Base-by-base conservation (phyloP, 1,139 yeast genomes). In the Protomyces arabidopsidicola region DNA sequence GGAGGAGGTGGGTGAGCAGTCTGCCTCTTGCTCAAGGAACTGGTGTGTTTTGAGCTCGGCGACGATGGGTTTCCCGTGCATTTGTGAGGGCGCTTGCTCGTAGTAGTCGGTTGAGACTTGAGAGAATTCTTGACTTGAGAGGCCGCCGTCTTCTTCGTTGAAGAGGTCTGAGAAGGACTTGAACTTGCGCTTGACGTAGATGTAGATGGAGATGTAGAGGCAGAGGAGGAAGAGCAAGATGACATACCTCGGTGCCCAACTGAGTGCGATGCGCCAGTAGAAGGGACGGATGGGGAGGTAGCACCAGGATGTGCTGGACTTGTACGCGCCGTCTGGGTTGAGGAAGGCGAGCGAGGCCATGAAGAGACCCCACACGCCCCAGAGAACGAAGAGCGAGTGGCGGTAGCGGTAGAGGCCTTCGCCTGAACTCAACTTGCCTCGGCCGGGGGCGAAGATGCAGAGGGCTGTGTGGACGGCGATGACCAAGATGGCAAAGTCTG, bases 401-500 rank as follows among this genome's bases (percentile, higher is more conserved):
- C 96, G 76, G 71, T 77, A 81, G 57, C 78, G 78, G 72, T 83
- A 88, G 18, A 90, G 78, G 74, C 87, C 60, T 14, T 56, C 39
- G 52, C 65, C 61, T 8, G 65, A 93, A 20, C 81, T 74, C 60
- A 78, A 77, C 18, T 38, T 18, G 6, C 55, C 54, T 22, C 75
- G 75, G 12, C 78, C 75, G 0, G 95, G 90, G 67, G 78, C 78
- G 73, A 88, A 88, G 20, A 90, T 86, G 38, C 90, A 77, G 54
- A 90, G 74, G 51, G 85, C 90, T 6, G 93, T 87, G 74, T 90
- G 97, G 22, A 90, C 75, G 1, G 97, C 96, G 75, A 90, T 87
- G 39, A 88, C 81, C 54, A 90, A 76, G 58, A 90, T 90, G 31
- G 95, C 95, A 53, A 89, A 74, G 75, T 90, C 97, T 1, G 95